A percentile compares a stretch with the other conserved stretches of the same genome.
Conservation (phyloP, 192 early-diverging fungal species). For the Linnemannia hyalina region DNA sequence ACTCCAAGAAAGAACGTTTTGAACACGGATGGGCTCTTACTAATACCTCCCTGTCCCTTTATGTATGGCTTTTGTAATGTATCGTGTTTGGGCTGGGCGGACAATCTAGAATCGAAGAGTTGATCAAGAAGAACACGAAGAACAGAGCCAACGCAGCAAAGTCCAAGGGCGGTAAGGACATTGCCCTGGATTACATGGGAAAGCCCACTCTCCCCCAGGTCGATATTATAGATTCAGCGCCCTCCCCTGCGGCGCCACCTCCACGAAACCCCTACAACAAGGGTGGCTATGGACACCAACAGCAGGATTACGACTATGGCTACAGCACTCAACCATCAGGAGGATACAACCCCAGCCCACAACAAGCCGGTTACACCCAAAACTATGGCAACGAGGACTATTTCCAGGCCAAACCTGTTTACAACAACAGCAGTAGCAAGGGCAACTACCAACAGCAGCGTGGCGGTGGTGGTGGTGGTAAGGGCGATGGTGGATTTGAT, state of each 20-base stretch:
- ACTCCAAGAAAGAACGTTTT: background rate
- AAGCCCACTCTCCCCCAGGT: slow-evolving; percentile 45
- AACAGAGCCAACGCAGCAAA: slow-evolving; percentile 20
- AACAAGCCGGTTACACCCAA: slow-evolving; percentile 25
- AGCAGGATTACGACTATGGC: slow-evolving; percentile 25
- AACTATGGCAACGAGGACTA: slow-evolving; percentile 36
- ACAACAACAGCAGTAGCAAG: background rate
- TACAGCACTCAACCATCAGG: background rate
- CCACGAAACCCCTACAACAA: slow-evolving; percentile 18
- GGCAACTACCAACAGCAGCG: background rate
- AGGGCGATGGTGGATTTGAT: slow-evolving; percentile 14
- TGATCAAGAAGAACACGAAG: slow-evolving; percentile 45
- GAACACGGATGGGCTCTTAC: background rate
- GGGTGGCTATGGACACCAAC: slow-evolving; percentile 12
- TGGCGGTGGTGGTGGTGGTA: background rate
- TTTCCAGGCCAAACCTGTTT: slow-evolving; percentile 40
- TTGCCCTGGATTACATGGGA: slow-evolving; percentile 27
- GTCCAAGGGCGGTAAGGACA: slow-evolving; percentile 29
- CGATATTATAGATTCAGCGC: slow-evolving; percentile 18
- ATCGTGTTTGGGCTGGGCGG: no score
- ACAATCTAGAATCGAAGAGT: slow-evolving; percentile 34
- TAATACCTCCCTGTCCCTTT: background rate
- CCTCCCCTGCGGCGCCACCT: slow-evolving; percentile 19
- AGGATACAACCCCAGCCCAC: slow-evolving; percentile 21
- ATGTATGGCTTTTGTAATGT: background rate